A percentile compares a stretch with the other conserved stretches of the same genome.
Evolutionary conservation across 2,329 filamentous ascomycete species (phyloP).

Genomic region (Leptographium galeiforme): DNA sequence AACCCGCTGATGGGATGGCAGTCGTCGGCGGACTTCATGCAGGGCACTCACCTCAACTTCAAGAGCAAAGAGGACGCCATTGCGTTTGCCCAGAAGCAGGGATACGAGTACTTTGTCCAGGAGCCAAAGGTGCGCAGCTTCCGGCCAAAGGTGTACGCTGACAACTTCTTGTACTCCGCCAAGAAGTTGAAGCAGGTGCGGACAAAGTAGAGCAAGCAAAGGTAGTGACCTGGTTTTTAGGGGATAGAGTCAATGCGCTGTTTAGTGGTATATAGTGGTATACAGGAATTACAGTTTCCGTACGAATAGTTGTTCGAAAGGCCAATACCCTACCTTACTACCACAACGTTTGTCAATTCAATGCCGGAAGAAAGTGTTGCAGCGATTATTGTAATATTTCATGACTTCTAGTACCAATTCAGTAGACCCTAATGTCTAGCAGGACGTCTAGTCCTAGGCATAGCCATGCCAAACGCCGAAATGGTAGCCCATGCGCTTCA

Average conservation of each 20-base stretch:
- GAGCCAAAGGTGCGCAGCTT: constrained; percentile 85
- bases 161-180: constrained; percentile 80
- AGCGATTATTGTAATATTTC: too few species aligned
- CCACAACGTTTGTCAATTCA: too few species aligned
- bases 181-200: constrained; percentile 79
- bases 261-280: background rate
- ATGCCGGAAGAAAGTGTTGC: too few species aligned
- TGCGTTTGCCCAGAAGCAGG: constrained; percentile 92
- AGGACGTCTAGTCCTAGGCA: too few species aligned
- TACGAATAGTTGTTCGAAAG: too few species aligned
- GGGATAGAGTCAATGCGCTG: background rate
- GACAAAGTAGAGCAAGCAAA: constrained; percentile 47
- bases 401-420: too few species aligned
- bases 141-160: constrained; percentile 85
- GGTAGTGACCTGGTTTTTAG: background rate
- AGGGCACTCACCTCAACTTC: constrained; percentile 85
- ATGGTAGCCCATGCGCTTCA: too few species aligned
- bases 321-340: too few species aligned
- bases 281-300: constrained; percentile 1
- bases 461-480: too few species aligned
- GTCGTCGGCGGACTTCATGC: constrained; percentile 87
- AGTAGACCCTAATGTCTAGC: too few species aligned
- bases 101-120: constrained; percentile 98
- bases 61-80: constrained; percentile 90
- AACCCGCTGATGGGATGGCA: constrained; percentile 99